A percentile compares a stretch with the other conserved stretches of the same genome.
phyloP scores from a whole-genome alignment of 2,329 filamentous ascomycete genomes.

The Pyrenophora graminea region DNA sequence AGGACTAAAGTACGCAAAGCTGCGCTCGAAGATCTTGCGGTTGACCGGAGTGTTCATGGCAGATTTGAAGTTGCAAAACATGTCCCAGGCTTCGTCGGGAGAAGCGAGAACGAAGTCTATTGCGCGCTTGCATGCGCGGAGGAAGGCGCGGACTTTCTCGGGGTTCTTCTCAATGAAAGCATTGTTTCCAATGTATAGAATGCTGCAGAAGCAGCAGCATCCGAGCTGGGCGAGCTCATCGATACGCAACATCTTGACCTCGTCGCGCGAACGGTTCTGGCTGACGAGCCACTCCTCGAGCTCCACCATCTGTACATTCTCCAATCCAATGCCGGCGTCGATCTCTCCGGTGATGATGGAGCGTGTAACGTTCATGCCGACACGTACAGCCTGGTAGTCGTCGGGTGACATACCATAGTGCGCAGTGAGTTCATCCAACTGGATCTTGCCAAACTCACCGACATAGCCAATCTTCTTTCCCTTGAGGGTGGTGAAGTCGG shows the following conservation, averaged over 20 bases:
- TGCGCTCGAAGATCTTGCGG: conserved; percentile 79
- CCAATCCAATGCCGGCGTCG: conserved; percentile 75
- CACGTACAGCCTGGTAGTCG: conserved; percentile 77
- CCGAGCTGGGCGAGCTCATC: conserved; percentile 78
- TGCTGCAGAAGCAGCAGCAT: conserved; percentile 83
- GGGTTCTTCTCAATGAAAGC: conserved; percentile 68
- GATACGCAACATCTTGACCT: conserved; percentile 81
- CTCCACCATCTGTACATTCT: conserved; percentile 84
- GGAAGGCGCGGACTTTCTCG: conserved; percentile 68
- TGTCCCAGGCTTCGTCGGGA: conserved; percentile 66
- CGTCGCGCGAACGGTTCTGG: conserved; percentile 65
- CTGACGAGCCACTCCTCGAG: conserved; percentile 73
- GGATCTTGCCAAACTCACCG: conserved; percentile 79
- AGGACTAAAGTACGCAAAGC: conserved; percentile 74
- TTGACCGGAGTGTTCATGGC: conserved; percentile 70
- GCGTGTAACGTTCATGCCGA: conserved; percentile 80
- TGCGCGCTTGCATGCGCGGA: conserved; percentile 73
- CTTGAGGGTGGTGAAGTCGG: conserved; percentile 74
- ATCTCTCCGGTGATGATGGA: conserved; percentile 74
- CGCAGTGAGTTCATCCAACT: conserved; percentile 79
- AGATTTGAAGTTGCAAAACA: conserved; percentile 74
- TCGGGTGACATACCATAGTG: conserved; percentile 74
- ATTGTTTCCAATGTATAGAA: conserved; percentile 80
- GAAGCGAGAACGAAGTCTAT: conserved; percentile 71
- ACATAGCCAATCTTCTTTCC: conserved; percentile 80